Conservation (phyloP, 2,329 filamentous ascomycete genomes). For the Geosmithia morbida region DNA sequence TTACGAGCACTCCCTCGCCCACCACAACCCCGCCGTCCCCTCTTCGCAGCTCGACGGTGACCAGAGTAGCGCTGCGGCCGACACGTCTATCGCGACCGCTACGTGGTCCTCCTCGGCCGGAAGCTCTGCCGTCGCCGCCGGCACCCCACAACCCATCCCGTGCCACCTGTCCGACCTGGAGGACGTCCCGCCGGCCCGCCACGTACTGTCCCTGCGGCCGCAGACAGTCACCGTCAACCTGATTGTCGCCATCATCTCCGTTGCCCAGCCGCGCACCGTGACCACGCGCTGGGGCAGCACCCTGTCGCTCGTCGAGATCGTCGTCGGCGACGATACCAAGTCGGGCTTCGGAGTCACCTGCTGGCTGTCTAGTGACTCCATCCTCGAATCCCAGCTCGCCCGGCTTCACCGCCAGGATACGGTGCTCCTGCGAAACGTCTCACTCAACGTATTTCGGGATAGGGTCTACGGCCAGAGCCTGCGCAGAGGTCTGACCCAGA, state of each 20-base stretch:
- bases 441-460: conserved; percentile 57
- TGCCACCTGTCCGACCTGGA: conserved; percentile 38
- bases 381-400: conserved; percentile 16
- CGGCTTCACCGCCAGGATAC: conserved; percentile 57
- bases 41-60: conserved; percentile 40
- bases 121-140: conserved; percentile 13
- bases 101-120: conserved; percentile 16
- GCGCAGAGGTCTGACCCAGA: conserved; percentile 51
- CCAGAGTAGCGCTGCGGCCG: conserved; percentile 12
- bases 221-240: conserved; percentile 74
- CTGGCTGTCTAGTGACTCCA: conserved; percentile 47
- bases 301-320: conserved; percentile 57
- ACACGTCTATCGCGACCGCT: conserved; percentile 9
- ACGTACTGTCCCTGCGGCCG: conserved; percentile 54
- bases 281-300: conserved; percentile 48
- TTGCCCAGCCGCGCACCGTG: conserved; percentile 53
- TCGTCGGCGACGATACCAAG: conserved; percentile 75
- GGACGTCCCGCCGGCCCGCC: conserved; percentile 52
- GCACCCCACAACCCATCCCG: conserved; percentile 10
- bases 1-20: conserved; percentile 62
- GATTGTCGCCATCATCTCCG: conserved; percentile 64
- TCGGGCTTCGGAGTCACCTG: conserved; percentile 72
- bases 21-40: conserved; percentile 45
- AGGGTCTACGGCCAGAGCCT: conserved; percentile 79
- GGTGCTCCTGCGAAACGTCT: conserved; percentile 66